Evolutionary conservation across 2,329 filamentous ascomycete genomes (phyloP).

Genomic region (Orbilia oligospora): DNA sequence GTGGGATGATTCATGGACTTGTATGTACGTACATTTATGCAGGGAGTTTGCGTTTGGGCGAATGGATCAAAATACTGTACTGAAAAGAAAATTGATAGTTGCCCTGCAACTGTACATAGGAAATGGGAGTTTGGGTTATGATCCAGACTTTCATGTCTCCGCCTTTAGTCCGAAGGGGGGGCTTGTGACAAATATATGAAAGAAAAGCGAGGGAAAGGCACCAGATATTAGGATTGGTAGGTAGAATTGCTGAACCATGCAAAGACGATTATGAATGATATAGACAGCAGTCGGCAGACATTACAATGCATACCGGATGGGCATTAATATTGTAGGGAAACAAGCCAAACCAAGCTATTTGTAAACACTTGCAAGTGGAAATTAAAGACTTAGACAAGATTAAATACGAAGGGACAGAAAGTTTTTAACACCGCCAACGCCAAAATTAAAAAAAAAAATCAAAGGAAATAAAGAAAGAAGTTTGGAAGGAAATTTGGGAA

Average conservation of each 20-base stretch:
- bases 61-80: not conserved
- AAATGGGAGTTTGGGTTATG: not conserved
- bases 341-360: not conserved
- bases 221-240: not conserved
- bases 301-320: conserved; percentile 6
- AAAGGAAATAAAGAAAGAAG: too few relatives aligned
- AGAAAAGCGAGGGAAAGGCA: not conserved
- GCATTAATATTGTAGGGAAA: not conserved
- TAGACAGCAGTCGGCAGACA: conserved; percentile 10
- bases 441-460: not conserved
- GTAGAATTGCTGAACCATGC: not conserved
- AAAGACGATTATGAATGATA: not conserved
- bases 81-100: not conserved
- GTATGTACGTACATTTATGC: too few relatives aligned
- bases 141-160: too few relatives aligned
- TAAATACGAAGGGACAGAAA: not conserved
- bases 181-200: not conserved
- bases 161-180: not conserved
- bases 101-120: not conserved
- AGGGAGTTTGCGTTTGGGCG: not conserved
- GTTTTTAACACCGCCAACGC: conserved; percentile 42
- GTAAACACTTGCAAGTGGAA: not conserved
- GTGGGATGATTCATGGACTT: not conserved
- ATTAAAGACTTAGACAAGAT: conserved; percentile 2
- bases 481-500: too few relatives aligned